phyloP scores from a whole-genome alignment of 148 eudicot species.

The Selenicereus undatus region DNA sequence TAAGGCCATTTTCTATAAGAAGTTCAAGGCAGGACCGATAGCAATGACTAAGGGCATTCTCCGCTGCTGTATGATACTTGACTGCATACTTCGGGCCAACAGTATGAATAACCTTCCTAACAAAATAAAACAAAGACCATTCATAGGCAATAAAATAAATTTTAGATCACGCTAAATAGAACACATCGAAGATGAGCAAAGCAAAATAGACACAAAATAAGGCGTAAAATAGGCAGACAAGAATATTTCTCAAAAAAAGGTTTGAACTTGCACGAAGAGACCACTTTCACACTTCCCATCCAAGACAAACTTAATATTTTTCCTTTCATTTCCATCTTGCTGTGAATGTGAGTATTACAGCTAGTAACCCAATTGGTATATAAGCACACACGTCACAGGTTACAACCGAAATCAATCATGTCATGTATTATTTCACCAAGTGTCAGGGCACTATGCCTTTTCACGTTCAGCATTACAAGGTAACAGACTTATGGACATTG shows the following conservation, averaged over 20 bases:
- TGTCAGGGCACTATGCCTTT: neutral
- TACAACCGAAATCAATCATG: too few species aligned
- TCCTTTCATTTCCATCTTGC: neutral
- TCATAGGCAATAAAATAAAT: neutral
- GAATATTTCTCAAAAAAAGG: neutral
- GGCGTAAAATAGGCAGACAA: neutral
- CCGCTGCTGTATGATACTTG: conserved; percentile 99
- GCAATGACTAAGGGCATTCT: conserved; percentile 97
- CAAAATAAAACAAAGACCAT: conserved; percentile 21
- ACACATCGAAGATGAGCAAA: neutral
- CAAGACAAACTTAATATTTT: neutral
- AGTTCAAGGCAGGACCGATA: conserved; percentile 94
- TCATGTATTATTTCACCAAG: too few species aligned
- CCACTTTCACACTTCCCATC: neutral
- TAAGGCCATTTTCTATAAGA: conserved; percentile 77
- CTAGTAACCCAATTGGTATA: neutral
- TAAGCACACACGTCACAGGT: neutral
- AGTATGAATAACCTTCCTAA: conserved; percentile 95
- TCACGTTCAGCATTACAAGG: neutral
- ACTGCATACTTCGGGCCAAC: conserved; percentile 99
- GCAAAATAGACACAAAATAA: neutral
- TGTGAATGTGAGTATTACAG: too few species aligned
- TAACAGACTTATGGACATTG: neutral
- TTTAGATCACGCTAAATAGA: neutral
- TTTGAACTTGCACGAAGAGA: neutral